Evolutionary conservation across 306 rosid species (phyloP).

Genomic region (Trifolium subterraneum): DNA sequence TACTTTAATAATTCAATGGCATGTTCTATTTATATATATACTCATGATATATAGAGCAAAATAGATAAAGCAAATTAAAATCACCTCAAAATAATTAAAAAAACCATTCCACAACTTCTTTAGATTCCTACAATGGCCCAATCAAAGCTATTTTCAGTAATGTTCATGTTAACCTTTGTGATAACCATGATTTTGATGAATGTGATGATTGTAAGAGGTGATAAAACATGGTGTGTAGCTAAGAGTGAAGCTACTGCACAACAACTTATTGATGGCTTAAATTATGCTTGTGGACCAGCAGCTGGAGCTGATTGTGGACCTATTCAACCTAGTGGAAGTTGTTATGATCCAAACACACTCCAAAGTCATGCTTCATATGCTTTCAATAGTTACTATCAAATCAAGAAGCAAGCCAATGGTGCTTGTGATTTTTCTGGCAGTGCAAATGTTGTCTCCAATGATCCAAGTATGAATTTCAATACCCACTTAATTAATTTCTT

Average conservation of each 20-base stretch:
- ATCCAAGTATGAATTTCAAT: slow-evolving; percentile 51
- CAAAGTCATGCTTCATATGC: slow-evolving; percentile 84
- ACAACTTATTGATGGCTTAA: slow-evolving; percentile 45
- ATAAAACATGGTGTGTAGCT: slow-evolving; percentile 67
- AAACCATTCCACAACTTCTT: not conserved
- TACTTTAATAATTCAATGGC: too few relatives aligned
- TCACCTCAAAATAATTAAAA: not conserved
- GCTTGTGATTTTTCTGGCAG: slow-evolving; percentile 64
- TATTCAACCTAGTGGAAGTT: slow-evolving; percentile 56
- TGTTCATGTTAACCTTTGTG: not conserved
- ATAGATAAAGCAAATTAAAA: not conserved
- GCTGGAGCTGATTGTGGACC: slow-evolving; percentile 69
- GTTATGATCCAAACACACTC: slow-evolving; percentile 63
- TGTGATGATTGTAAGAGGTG: not conserved
- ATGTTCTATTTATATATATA: too few relatives aligned
- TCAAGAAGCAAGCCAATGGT: slow-evolving; percentile 56
- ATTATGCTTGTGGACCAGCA: slow-evolving; percentile 58
- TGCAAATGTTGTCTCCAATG: slow-evolving; percentile 48
- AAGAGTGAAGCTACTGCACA: slow-evolving; percentile 65
- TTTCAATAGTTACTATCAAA: slow-evolving; percentile 66
- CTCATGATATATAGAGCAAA: too few relatives aligned
- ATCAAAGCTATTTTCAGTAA: not conserved
- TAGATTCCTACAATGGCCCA: not conserved
- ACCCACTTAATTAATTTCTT: not conserved
- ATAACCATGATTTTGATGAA: not conserved